These are phyloP conservation scores for Globisporangium ultimum DNA, from an alignment of 352 stramenopile genomes.

Conservation along the genomic window DNA sequence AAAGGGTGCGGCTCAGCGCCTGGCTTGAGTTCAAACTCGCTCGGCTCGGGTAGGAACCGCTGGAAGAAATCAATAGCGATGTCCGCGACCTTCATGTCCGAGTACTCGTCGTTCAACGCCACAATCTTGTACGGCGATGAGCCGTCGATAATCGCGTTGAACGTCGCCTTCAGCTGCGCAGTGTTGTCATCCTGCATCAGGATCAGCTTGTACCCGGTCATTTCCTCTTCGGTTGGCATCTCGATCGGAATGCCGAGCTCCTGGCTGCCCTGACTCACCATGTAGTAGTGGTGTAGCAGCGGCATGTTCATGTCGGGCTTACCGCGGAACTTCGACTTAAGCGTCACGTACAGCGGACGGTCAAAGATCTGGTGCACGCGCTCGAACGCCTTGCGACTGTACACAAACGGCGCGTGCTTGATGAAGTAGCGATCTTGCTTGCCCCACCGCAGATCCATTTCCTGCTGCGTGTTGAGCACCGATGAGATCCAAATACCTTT, in stretches of 20 bases:
- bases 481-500: constrained; percentile 88
- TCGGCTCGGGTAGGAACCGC: constrained; percentile 68
- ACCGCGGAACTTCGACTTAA: constrained; percentile 83
- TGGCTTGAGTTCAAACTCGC: constrained; percentile 59
- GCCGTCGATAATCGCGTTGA: constrained; percentile 61
- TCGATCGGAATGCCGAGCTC: constrained; percentile 81
- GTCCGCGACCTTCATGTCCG: constrained; percentile 73
- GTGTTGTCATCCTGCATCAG: constrained; percentile 84
- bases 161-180: constrained; percentile 62
- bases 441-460: constrained; percentile 84
- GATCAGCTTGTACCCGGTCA: constrained; percentile 83
- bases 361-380: constrained; percentile 87
- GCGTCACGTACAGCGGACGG: constrained; percentile 73
- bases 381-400: constrained; percentile 82
- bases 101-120: constrained; percentile 87
- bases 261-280: constrained; percentile 74
- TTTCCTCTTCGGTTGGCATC: constrained; percentile 65
- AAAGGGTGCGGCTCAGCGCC: constrained; percentile 37
- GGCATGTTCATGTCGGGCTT: constrained; percentile 89
- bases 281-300: constrained; percentile 86
- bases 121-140: constrained; percentile 72
- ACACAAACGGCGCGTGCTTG: constrained; percentile 88
- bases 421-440: constrained; percentile 81
- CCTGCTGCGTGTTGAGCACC: constrained; percentile 85
- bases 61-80: constrained; percentile 64